Evolutionary conservation across 2,329 filamentous ascomycete species (phyloP).

Genomic region (Akanthomyces dipterigenus): DNA sequence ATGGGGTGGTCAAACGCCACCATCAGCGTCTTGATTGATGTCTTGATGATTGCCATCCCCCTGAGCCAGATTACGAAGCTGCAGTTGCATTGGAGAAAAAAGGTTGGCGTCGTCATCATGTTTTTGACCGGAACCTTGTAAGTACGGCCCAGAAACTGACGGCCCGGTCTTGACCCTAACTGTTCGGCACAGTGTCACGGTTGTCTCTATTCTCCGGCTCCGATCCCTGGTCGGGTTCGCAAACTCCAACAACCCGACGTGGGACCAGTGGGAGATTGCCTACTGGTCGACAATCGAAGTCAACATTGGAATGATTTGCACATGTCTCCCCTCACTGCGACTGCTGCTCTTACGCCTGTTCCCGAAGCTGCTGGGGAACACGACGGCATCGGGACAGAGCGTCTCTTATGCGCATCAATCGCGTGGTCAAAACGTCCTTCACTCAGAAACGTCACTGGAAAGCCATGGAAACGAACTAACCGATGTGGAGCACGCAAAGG

Average conservation of each 20-base stretch:
- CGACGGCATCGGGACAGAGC: background rate
- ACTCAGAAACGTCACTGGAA: background rate
- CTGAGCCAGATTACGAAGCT: slow-evolving; percentile 36
- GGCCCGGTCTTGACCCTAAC: background rate
- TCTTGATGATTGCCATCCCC: slow-evolving; percentile 46
- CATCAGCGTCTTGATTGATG: slow-evolving; percentile 46
- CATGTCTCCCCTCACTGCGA: slow-evolving; percentile 18
- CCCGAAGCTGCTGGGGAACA: slow-evolving; percentile 14
- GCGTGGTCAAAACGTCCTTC: background rate
- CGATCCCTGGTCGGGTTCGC: slow-evolving; percentile 16
- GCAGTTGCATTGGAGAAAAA: slow-evolving; percentile 40
- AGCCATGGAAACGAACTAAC: background rate
- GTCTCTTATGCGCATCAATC: background rate
- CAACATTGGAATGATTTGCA: slow-evolving; percentile 19
- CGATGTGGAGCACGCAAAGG: background rate
- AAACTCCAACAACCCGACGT: slow-evolving; percentile 17
- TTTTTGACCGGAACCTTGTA: slow-evolving; percentile 43
- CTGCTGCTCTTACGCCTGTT: slow-evolving; percentile 16
- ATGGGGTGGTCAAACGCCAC: slow-evolving; percentile 45
- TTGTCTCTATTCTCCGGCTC: slow-evolving; percentile 18
- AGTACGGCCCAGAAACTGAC: slow-evolving; percentile 14
- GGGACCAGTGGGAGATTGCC: slow-evolving; percentile 14
- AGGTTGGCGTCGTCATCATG: slow-evolving; percentile 42
- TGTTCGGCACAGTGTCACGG: slow-evolving; percentile 13
- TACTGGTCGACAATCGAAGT: slow-evolving; percentile 20